Evolutionary conservation across 352 stramenopile species (phyloP), one percentile per base, ranked within the genome.

Genomic region (Phytophthora boehmeriae): DNA sequence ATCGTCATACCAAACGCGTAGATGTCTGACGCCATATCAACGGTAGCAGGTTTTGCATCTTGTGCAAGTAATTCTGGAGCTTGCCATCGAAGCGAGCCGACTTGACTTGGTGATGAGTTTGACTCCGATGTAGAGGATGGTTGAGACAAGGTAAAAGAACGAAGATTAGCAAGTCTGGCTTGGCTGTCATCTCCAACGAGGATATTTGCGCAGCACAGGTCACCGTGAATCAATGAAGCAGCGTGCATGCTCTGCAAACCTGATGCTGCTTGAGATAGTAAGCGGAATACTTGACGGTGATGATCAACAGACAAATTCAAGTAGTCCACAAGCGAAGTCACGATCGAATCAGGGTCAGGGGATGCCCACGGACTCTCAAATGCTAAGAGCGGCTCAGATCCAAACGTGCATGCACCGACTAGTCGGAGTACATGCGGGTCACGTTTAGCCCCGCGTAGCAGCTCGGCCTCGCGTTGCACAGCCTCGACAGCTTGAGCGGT

Each of bases 1-100:
- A 89, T 50, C 16, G 75, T 87, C 75, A 92, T 86, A 27, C 76
- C 83, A 48, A 92, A 76, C 6, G 78, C 71, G 53, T 87, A 92
- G 20, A 92, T 72, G 42, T 92, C 83, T 9, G 71, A 72, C 1
- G 76, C 73, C 14, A 77, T 51, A 10, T 68, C 58, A 14, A 34
- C 59, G 32, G 13, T 22, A 9, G n/a, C 28, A 8, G 39, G 8
- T 20, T 62, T 61, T 9, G 39, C 30, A 11, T 64, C n/a, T 0
- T 38, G 42, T 51, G 45, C 54, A 6, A 85, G 61, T 22, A 79
- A 43, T 51, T 92, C 83, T 0, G 83, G 78, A 9, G 83, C 70
- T 42, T 73, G 69, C 83, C 83, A 92, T 22, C 78, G 71, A 17
- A 90, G 49, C 22, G 71, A 74, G 11, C 73, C 72, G 2, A 52